Percentiles rank a stretch among this genome's conserved stretches.
Conservation (phyloP, 345 rosid genomes). For the Kandelia obovata region DNA sequence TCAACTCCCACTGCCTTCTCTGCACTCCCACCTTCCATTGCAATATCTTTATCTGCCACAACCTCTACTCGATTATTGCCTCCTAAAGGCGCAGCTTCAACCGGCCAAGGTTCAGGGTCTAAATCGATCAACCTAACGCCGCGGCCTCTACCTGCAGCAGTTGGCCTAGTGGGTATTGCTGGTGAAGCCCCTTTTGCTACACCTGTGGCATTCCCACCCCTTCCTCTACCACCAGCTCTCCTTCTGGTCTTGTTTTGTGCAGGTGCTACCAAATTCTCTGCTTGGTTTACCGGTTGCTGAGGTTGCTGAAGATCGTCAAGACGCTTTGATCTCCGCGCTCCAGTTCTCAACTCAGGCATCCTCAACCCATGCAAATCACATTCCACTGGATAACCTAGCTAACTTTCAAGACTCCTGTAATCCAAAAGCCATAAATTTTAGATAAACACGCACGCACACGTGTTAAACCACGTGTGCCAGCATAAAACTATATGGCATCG, state of each 20-base stretch:
- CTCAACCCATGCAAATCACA: conserved; percentile 89
- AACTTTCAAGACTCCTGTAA: conserved; percentile 40
- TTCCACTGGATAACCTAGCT: conserved; percentile 32
- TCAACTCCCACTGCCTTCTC: conserved; percentile 70
- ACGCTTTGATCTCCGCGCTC: conserved; percentile 93
- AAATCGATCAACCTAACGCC: conserved; percentile 81
- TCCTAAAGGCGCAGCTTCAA: conserved; percentile 54
- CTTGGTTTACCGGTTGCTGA: conserved; percentile 62
- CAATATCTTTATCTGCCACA: conserved; percentile 75
- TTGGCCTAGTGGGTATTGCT: conserved; percentile 55
- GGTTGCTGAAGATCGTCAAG: conserved; percentile 76
- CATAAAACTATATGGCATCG: conserved; percentile 3
- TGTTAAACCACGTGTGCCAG: background rate
- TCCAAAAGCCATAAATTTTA: background rate
- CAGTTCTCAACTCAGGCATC: conserved; percentile 98
- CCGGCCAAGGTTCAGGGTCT: conserved; percentile 81
- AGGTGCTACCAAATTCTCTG: conserved; percentile 64
- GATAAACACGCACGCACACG: background rate
- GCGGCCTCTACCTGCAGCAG: conserved; percentile 83
- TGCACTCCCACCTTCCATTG: conserved; percentile 73
- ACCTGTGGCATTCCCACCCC: conserved; percentile 73
- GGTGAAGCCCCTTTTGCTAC: conserved; percentile 64
- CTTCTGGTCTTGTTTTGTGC: conserved; percentile 75
- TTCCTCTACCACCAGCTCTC: conserved; percentile 91
- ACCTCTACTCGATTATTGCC: conserved; percentile 64